Percentiles rank a stretch among this genome's conserved stretches.
phyloP scores from a whole-genome alignment of 768 basidiomycete species.

The Tricholoma matsutake region DNA sequence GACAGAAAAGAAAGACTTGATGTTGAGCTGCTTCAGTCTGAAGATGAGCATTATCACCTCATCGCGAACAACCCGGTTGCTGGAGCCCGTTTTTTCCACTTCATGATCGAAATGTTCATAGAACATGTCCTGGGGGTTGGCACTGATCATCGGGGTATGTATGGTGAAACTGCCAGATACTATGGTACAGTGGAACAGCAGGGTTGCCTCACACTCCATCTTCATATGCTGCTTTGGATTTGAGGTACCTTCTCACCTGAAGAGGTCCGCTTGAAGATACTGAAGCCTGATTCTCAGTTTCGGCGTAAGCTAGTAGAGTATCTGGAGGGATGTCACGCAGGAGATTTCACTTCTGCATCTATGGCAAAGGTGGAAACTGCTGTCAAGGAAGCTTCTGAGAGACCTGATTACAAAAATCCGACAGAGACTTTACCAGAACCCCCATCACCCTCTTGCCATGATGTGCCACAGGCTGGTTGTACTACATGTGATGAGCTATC shows the following conservation, averaged over 20 bases:
- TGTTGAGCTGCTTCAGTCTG: background rate
- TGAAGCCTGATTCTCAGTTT: too few relatives aligned
- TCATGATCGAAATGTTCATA: background rate
- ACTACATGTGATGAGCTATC: too few relatives aligned
- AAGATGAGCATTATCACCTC: background rate
- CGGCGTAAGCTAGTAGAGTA: too few relatives aligned
- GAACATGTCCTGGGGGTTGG: conserved; percentile 12
- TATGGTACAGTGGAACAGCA: conserved; percentile 34
- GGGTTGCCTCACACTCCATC: too few relatives aligned
- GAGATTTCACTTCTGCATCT: too few relatives aligned
- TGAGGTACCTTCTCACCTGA: too few relatives aligned
- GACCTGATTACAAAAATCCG: background rate
- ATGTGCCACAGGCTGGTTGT: background rate
- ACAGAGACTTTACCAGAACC: conserved; percentile 1
- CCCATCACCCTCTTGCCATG: background rate
- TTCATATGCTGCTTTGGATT: too few relatives aligned
- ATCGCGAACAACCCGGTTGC: background rate
- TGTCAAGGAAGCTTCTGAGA: background rate
- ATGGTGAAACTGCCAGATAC: conserved; percentile 23
- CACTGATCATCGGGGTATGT: conserved; percentile 5
- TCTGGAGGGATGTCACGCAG: too few relatives aligned
- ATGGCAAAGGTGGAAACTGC: conserved; percentile 5
- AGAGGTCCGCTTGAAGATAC: too few relatives aligned
- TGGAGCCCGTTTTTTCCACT: background rate
- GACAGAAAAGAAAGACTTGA: too few relatives aligned